These are phyloP conservation scores for Aspergillus homomorphus DNA, from an alignment of 495 filamentous ascomycete species.

Conservation along the genomic window DNA sequence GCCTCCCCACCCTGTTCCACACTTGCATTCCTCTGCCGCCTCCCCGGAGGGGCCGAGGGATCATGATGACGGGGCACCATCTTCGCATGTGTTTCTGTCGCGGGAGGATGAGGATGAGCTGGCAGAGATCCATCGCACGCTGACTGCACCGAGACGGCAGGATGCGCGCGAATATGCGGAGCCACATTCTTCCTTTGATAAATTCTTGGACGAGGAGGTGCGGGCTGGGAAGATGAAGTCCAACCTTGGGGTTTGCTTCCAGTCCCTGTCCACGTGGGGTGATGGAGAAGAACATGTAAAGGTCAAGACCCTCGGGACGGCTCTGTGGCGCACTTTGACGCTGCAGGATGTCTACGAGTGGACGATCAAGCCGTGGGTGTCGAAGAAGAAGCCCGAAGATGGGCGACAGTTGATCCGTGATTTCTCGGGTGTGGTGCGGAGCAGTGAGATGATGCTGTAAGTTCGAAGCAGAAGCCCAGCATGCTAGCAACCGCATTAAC, in stretches of 20 bases:
- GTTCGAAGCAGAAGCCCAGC: too few species aligned
- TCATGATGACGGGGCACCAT: too few species aligned
- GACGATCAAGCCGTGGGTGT: constrained; percentile 36
- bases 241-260: constrained; percentile 37
- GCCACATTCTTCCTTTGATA: constrained; percentile 38
- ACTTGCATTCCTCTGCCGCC: too few species aligned
- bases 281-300: constrained; percentile 29
- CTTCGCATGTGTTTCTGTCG: too few species aligned
- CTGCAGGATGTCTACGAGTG: constrained; percentile 39
- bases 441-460: constrained; percentile 70
- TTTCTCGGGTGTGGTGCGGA: constrained; percentile 65
- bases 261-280: constrained; percentile 39
- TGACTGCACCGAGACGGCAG: constrained; percentile 18
- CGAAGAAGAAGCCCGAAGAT: constrained; percentile 27
- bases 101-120: constrained; percentile 33
- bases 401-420: constrained; percentile 43
- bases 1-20: too few species aligned
- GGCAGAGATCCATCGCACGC: constrained; percentile 33
- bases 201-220: constrained; percentile 35
- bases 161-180: constrained; percentile 30
- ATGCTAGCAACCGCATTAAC: too few species aligned
- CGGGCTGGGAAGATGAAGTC: constrained; percentile 32
- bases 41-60: too few species aligned
- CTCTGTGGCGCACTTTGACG: constrained; percentile 37
- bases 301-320: constrained; percentile 34